Evolutionary conservation across 192 early-diverging fungal genomes (phyloP).

Genomic region (Umbelopsis vinacea): DNA sequence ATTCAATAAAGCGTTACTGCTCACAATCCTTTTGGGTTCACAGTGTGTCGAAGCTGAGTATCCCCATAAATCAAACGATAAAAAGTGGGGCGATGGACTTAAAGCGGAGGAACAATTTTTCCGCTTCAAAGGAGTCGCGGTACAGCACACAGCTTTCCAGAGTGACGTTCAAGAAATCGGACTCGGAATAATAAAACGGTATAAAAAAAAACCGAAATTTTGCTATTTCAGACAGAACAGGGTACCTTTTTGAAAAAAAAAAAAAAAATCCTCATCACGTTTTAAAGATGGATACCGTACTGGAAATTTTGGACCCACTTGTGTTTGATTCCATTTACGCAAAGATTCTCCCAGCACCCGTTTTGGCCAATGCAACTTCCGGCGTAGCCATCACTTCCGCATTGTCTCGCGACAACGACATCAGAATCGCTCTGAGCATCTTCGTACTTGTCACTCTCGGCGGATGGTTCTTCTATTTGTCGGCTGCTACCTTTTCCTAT

Average conservation of each 20-base stretch:
- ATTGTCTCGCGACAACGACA: constrained; percentile 60
- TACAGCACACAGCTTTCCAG: neutral
- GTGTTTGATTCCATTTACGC: constrained; percentile 67
- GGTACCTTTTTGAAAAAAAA: neutral
- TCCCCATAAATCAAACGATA: neutral
- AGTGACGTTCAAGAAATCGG: neutral
- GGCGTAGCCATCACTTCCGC: constrained; percentile 39
- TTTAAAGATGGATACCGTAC: constrained; percentile 66
- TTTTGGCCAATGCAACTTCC: constrained; percentile 43
- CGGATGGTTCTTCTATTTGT: constrained; percentile 82
- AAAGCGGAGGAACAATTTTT: constrained; percentile 8
- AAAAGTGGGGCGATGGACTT: neutral
- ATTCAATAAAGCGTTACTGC: neutral
- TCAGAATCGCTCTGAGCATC: constrained; percentile 77
- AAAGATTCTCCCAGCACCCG: constrained; percentile 47
- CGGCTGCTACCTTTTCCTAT: constrained; percentile 78
- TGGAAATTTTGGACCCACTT: constrained; percentile 66
- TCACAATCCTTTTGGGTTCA: neutral
- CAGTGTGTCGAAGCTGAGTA: too few relatives aligned
- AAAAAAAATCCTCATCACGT: neutral
- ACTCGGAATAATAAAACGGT: constrained; percentile 9
- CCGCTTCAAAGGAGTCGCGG: neutral
- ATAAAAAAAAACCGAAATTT: neutral
- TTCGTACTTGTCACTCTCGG: constrained; percentile 74
- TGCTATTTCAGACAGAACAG: neutral